Percentiles rank a stretch among this genome's conserved stretches.
Conservation (phyloP, 176 grass and related monocot genomes). For the Zea mays region DNA sequence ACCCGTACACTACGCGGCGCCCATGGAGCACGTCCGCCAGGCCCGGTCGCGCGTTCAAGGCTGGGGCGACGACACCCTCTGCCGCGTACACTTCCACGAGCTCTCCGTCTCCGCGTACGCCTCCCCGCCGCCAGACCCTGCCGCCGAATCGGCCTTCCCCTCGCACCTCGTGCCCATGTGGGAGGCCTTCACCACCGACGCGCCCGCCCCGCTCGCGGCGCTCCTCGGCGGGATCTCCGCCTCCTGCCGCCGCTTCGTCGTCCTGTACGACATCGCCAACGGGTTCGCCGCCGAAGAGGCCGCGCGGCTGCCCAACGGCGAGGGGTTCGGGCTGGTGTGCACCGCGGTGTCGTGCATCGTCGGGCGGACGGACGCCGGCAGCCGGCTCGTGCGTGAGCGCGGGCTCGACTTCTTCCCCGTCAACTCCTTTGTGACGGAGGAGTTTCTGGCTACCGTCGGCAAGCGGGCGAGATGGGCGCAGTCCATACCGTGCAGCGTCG, state of each 20-base stretch:
- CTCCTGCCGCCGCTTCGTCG: constrained; percentile 43
- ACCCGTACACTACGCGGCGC: constrained; percentile 56
- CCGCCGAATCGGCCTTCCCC: constrained; percentile 30
- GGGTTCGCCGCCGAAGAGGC: constrained; percentile 35
- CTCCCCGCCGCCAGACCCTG: constrained; percentile 38
- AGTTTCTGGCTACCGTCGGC: neutral
- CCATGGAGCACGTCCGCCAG: constrained; percentile 41
- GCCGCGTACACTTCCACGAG: constrained; percentile 41
- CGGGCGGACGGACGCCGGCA: neutral
- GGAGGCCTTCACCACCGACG: constrained; percentile 16
- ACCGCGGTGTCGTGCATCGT: neutral
- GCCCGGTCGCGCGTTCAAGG: constrained; percentile 21
- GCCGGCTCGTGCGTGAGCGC: neutral
- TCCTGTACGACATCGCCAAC: constrained; percentile 47
- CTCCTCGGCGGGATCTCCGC: constrained; percentile 35
- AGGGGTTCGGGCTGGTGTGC: neutral
- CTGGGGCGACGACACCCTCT: constrained; percentile 22
- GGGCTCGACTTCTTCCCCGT: neutral
- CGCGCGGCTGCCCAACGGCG: constrained; percentile 28
- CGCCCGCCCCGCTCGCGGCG: constrained; percentile 15
- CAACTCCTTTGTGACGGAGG: constrained; percentile 5
- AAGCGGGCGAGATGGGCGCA: neutral
- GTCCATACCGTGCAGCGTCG: neutral
- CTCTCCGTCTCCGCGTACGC: constrained; percentile 43
- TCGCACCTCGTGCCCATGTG: constrained; percentile 44